Evolutionary conservation across 164 flowering plant genomes (phyloP).

Genomic region (Buxus sempervirens): DNA sequence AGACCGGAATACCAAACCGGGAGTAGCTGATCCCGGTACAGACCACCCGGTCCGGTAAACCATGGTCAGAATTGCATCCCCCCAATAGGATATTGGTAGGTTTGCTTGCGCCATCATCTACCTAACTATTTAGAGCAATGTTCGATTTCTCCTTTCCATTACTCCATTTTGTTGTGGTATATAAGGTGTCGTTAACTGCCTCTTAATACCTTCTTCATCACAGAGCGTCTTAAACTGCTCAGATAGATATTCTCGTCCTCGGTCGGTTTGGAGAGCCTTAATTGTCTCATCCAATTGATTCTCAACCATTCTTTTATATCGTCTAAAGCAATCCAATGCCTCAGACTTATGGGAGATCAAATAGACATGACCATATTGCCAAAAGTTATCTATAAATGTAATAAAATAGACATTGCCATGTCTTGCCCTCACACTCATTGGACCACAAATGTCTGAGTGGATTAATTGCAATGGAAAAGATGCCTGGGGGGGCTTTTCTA

Average conservation of each 20-base stretch:
- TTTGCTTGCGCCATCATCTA: conserved; percentile 13
- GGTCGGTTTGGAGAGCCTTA: not conserved
- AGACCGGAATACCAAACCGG: too few relatives aligned
- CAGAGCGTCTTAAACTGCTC: not conserved
- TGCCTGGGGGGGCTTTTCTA: too few relatives aligned
- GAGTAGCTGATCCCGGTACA: too few relatives aligned
- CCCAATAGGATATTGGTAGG: too few relatives aligned
- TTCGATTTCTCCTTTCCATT: not conserved
- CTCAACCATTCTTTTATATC: not conserved
- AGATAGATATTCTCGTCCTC: conserved; percentile 3
- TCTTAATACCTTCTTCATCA: not conserved
- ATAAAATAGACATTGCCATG: too few relatives aligned
- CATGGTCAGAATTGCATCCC: too few relatives aligned
- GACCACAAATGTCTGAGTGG: too few relatives aligned
- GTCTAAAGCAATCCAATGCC: conserved; percentile 4
- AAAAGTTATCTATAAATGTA: too few relatives aligned
- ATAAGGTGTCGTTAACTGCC: not conserved
- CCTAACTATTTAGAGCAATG: not conserved
- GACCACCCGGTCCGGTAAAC: too few relatives aligned
- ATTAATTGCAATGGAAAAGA: too few relatives aligned
- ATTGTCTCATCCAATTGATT: not conserved
- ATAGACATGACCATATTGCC: not conserved
- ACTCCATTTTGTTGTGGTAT: conserved; percentile 5
- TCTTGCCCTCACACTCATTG: too few relatives aligned
- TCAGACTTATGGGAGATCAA: conserved; percentile 1